Conservation (phyloP, 2,329 filamentous ascomycete species). For the Colletotrichum filicis region DNA sequence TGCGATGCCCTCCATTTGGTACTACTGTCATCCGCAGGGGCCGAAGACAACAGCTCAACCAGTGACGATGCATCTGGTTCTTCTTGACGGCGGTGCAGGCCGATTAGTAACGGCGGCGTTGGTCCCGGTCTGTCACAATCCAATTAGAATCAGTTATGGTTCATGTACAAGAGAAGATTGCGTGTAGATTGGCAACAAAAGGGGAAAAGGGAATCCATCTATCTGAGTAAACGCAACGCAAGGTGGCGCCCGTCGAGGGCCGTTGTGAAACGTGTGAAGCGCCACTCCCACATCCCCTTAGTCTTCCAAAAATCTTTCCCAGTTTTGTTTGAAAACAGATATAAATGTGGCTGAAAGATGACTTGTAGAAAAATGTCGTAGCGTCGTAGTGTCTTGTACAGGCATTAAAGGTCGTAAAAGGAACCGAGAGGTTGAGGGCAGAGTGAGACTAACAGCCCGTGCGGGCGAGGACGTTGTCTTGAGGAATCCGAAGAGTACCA, state of each 20-base stretch:
- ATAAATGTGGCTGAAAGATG: neutral
- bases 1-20: neutral
- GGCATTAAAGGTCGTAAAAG: neutral
- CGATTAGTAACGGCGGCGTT: conserved; percentile 44
- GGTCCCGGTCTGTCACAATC: conserved; percentile 51
- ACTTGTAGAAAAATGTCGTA: neutral
- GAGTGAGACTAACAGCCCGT: neutral
- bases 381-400: conserved; percentile 1
- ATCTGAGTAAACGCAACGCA: conserved; percentile 32
- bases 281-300: conserved; percentile 10
- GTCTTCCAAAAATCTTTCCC: neutral
- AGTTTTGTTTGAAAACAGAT: neutral
- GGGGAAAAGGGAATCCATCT: conserved; percentile 25
- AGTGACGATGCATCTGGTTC: neutral
- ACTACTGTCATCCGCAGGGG: conserved; percentile 2
- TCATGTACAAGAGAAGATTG: conserved; percentile 40
- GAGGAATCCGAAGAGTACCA: neutral
- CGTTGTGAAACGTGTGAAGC: conserved; percentile 3
- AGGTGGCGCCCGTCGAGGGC: conserved; percentile 6
- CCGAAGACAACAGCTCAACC: conserved; percentile 1
- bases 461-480: neutral
- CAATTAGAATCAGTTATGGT: conserved; percentile 53
- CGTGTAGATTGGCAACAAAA: conserved; percentile 32
- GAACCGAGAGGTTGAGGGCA: neutral
- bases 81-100: conserved; percentile 19